Evolutionary conservation across 441 rosid genomes (phyloP).

Genomic region (Gossypium schwendimanii): DNA sequence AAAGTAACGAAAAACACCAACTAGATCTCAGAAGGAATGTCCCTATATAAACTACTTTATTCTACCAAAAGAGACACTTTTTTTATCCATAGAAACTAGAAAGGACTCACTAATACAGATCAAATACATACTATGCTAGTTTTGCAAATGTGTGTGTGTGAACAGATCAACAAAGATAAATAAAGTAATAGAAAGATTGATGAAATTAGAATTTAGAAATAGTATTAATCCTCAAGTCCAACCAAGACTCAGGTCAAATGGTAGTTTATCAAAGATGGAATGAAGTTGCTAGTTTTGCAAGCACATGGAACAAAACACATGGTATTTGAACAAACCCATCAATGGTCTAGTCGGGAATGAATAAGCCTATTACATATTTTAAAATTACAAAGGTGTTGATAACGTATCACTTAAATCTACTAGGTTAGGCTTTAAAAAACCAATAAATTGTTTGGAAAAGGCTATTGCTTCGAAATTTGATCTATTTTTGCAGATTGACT

Average conservation of each 20-base stretch:
- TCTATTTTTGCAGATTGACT: neutral
- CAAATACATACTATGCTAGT: too few species aligned
- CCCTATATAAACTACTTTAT: neutral
- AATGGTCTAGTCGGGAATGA: neutral
- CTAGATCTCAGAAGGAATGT: neutral
- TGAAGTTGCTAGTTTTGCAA: neutral
- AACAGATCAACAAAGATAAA: neutral
- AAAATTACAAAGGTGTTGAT: neutral
- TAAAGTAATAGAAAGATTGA: neutral
- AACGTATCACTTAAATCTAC: neutral
- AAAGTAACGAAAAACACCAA: neutral
- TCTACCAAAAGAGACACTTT: neutral
- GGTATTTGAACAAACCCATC: neutral
- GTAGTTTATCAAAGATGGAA: neutral
- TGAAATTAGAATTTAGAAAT: neutral
- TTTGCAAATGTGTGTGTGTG: neutral
- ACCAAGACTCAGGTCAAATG: neutral
- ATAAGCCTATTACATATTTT: neutral
- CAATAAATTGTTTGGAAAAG: neutral
- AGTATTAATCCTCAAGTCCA: neutral
- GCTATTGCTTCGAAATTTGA: neutral
- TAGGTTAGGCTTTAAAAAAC: neutral
- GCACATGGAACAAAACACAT: neutral
- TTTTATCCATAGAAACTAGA: neutral
- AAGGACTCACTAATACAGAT: neutral